Conservation (phyloP, 441 rosid species). For the Mallotus repandus region DNA sequence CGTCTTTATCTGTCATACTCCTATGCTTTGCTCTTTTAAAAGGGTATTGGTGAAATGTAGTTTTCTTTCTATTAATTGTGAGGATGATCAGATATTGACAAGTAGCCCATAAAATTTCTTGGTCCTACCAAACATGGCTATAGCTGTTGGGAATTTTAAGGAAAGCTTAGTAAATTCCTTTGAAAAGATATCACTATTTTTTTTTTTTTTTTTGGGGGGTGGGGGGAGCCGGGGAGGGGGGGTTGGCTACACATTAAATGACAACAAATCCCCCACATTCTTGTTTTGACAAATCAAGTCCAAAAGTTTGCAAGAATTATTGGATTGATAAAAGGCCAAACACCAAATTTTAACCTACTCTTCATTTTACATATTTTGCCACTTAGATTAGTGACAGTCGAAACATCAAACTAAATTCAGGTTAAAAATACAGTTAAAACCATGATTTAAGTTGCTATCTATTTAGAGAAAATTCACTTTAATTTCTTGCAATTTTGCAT, state of each 20-base stretch:
- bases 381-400: too few species aligned
- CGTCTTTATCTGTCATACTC: conserved; percentile 26
- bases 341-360: too few species aligned
- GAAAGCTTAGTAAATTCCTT: conserved; percentile 8
- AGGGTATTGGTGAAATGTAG: conserved; percentile 14
- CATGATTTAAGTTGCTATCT: not conserved
- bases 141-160: not conserved
- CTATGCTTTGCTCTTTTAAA: conserved; percentile 2
- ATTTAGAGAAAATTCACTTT: not conserved
- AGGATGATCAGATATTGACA: conserved; percentile 12
- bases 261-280: not conserved
- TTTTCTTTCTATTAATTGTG: conserved; percentile 7
- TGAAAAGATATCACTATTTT: too few species aligned
- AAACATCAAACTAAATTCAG: not conserved
- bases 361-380: too few species aligned
- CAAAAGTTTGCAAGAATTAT: not conserved
- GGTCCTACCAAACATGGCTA: conserved; percentile 7
- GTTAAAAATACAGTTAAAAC: not conserved
- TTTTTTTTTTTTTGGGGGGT: not conserved
- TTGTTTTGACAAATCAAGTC: not conserved
- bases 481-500: too few species aligned
- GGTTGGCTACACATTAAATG: too few species aligned
- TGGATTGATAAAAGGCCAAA: not conserved
- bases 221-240: too few species aligned
- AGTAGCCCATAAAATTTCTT: not conserved